These are phyloP conservation scores for Copromyces sp. DNA, from an alignment of 495 filamentous ascomycete genomes.

Conservation along the genomic window DNA sequence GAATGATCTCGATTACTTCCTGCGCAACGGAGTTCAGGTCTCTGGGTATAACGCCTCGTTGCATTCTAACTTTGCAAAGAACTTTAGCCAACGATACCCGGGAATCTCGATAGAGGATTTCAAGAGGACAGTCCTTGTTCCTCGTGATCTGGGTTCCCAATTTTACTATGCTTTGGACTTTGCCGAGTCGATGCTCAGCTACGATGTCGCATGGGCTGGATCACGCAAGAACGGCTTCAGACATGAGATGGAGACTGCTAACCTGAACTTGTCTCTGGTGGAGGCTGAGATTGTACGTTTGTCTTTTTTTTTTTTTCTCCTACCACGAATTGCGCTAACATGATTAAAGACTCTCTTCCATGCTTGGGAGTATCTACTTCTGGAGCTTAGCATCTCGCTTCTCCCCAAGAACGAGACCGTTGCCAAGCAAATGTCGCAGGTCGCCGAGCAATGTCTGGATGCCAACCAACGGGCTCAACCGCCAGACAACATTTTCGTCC, in stretches of 20 bases:
- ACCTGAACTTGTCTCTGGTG: constrained; percentile 80
- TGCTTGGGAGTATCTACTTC: constrained; percentile 80
- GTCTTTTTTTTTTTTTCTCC: background rate
- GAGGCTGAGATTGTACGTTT: constrained; percentile 78
- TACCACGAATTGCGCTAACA: constrained; percentile 18
- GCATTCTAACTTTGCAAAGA: constrained; percentile 72
- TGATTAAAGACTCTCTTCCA: constrained; percentile 56
- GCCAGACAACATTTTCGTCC: constrained; percentile 61
- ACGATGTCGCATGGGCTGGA: constrained; percentile 67
- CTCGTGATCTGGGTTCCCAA: constrained; percentile 51
- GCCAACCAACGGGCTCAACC: constrained; percentile 56
- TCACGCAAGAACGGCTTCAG: constrained; percentile 57
- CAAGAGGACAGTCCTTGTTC: constrained; percentile 58
- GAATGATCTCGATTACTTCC: constrained; percentile 64
- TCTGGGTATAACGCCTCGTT: constrained; percentile 75
- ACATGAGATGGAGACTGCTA: constrained; percentile 72
- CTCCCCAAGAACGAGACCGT: constrained; percentile 48
- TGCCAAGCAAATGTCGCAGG: constrained; percentile 50
- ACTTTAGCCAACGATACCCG: constrained; percentile 67
- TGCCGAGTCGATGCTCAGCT: constrained; percentile 62
- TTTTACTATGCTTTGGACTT: constrained; percentile 76
- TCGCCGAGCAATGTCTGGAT: constrained; percentile 61
- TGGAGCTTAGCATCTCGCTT: constrained; percentile 69
- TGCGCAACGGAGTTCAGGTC: constrained; percentile 60
- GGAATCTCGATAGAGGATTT: constrained; percentile 63